Percentiles rank a stretch among this genome's conserved stretches.
Conservation (phyloP, 306 rosid species). For the Gleditsia sinensis region DNA sequence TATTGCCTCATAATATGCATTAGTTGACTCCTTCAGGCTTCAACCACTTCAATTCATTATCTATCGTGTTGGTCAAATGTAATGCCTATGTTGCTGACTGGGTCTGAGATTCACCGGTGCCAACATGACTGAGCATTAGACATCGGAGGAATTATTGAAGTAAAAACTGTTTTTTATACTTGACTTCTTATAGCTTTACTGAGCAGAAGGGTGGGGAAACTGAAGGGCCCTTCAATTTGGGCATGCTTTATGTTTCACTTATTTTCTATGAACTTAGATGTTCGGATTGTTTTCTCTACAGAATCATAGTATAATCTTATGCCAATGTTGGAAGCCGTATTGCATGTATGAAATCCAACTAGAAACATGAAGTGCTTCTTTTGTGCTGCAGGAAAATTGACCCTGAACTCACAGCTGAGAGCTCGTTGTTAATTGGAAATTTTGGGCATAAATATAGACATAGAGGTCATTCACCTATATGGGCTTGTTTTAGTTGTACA, state of each 20-base stretch:
- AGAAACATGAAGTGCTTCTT: not conserved
- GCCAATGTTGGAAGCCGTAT: not conserved
- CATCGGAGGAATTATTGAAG: not conserved
- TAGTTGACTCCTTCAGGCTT: slow-evolving; percentile 3
- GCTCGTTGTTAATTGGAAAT: slow-evolving; percentile 45
- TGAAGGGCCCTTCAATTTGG: not conserved
- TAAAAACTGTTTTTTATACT: not conserved
- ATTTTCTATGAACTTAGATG: not conserved
- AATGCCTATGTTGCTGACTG: not conserved
- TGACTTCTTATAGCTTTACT: not conserved
- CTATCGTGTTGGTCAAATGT: slow-evolving; percentile 6
- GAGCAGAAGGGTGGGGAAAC: not conserved
- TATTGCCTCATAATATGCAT: slow-evolving; percentile 17
- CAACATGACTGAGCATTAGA: slow-evolving; percentile 11
- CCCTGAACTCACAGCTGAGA: slow-evolving; percentile 38
- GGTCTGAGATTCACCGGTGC: not conserved
- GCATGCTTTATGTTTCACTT: not conserved
- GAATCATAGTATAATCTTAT: not conserved
- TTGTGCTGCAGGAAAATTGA: slow-evolving; percentile 48
- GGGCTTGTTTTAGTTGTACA: slow-evolving; percentile 18
- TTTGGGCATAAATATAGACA: slow-evolving; percentile 15
- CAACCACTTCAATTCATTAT: not conserved
- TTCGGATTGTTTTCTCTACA: not conserved
- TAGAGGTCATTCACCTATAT: slow-evolving; percentile 13
- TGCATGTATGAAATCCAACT: not conserved